These are phyloP conservation scores for Primulina tabacum DNA, from an alignment of 257 asterid genomes.

Conservation along the genomic window DNA sequence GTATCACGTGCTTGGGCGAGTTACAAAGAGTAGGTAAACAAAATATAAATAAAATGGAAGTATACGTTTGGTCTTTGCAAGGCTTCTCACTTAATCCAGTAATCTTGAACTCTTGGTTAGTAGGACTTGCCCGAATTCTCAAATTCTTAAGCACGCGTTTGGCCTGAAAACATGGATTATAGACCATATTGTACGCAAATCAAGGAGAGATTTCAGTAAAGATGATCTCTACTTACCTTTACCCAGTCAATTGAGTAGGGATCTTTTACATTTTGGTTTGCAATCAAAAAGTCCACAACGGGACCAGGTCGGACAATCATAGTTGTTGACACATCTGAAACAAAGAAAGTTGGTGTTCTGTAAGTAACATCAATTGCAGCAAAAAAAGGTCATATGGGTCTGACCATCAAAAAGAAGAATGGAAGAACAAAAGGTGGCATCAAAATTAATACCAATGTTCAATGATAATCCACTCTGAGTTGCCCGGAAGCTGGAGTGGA, in stretches of 20 bases:
- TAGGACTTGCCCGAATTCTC: constrained; percentile 66
- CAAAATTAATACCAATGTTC: constrained; percentile 57
- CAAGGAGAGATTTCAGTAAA: constrained; percentile 15
- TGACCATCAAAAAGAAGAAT: not conserved
- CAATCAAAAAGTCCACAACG: constrained; percentile 62
- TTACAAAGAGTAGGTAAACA: constrained; percentile 10
- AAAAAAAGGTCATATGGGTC: not conserved
- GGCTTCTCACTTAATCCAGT: constrained; percentile 76
- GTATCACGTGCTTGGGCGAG: too few species aligned
- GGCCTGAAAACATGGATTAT: constrained; percentile 45
- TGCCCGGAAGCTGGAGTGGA: constrained; percentile 85
- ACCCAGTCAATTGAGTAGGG: constrained; percentile 78
- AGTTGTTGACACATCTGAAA: constrained; percentile 79
- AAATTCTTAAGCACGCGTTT: constrained; percentile 73
- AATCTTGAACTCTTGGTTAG: constrained; percentile 80
- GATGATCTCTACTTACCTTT: constrained; percentile 41
- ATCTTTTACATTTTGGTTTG: constrained; percentile 74
- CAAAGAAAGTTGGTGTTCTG: constrained; percentile 4
- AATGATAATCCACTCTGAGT: constrained; percentile 81
- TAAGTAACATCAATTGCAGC: constrained; percentile 3
- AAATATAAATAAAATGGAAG: constrained; percentile 15
- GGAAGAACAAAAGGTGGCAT: not conserved
- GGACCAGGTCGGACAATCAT: constrained; percentile 89
- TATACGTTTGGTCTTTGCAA: constrained; percentile 70
- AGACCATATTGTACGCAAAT: not conserved